Conservation (phyloP, 108 stramenopile genomes). For the Skeletonema costatum region DNA sequence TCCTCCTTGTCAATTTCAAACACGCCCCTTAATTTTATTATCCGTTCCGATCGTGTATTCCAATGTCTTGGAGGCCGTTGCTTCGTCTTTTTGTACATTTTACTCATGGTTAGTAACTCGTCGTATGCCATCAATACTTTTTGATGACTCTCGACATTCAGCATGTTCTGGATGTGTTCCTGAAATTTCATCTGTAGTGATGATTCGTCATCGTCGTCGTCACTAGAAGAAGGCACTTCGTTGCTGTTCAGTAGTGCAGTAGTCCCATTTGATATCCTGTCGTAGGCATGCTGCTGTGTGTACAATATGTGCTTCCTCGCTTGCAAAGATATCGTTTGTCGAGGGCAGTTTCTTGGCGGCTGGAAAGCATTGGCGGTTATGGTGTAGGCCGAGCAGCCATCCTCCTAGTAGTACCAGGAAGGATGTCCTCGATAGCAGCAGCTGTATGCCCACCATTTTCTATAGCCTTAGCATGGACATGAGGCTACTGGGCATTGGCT, state of each 20-base stretch:
- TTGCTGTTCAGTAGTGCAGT: background rate
- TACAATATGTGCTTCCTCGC: background rate
- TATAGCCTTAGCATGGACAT: too few species aligned
- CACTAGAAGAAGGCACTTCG: background rate
- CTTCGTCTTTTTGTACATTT: background rate
- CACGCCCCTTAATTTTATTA: background rate
- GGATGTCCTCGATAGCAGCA: background rate
- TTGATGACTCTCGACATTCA: background rate
- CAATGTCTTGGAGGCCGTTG: background rate
- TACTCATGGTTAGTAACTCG: background rate
- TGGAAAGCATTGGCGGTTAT: background rate
- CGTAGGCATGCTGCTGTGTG: background rate
- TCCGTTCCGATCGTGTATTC: background rate
- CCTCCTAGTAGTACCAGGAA: background rate
- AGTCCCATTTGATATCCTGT: background rate
- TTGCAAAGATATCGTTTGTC: background rate
- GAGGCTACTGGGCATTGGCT: too few species aligned
- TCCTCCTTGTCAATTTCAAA: background rate
- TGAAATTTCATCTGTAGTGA: background rate
- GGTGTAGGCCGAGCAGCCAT: background rate
- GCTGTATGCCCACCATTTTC: background rate
- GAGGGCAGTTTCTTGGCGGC: background rate
- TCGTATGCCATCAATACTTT: background rate
- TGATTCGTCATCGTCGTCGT: background rate
- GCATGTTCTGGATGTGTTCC: background rate